Base-by-base conservation (phyloP, 176 grass and related monocot species). In the Elymus sibiricus region DNA sequence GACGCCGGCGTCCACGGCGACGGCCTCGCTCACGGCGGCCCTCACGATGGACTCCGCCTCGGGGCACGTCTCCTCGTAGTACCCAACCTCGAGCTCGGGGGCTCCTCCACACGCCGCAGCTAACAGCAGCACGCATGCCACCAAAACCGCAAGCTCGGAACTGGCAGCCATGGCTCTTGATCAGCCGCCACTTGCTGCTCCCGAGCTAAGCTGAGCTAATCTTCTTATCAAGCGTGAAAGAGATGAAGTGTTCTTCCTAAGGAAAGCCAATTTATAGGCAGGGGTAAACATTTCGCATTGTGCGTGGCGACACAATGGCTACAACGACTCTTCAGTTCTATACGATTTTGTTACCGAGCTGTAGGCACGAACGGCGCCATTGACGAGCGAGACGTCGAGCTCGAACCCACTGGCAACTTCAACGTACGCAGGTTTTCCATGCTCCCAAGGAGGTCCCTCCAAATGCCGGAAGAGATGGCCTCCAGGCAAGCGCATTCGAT, bases 31-130 rank as follows among this genome's bases (percentile, higher is more conserved):
- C 9, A 88, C 86, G 6, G 29, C 21, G n/a, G 64, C 74, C 49
- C 55, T 70, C 38, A 89, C 89, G 15, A 89, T 83, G 7, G 5
- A 15, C 62, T 91, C 83, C 19, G 86, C 89, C 0, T 37, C 40
- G 11, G 92, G 79, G 39, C 92, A 94, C 16, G 79, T 65, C 16
- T 84, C 40, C 2, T 27, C 40, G 51, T 94, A 91, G 32, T 88
- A 89, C 21, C 89, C 79, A 3, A 91, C 49, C 59, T 40, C 25
- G 21, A 67, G 87, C 9, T 26, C 28, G 0, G 27, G n/a, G 19
- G 70, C 68, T 24, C 65, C 84, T 0, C 53, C 44, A 82, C 82
- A 65, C 1, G 67, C 37, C 47, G 26, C 39, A 6, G 79, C 72
- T 16, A 59, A 31, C 11, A 77, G 35, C 71, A 88, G 35, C 32